These are phyloP conservation scores for Tubosaeta sp. DNA, from an alignment of 768 basidiomycete genomes.

Conservation along the genomic window DNA sequence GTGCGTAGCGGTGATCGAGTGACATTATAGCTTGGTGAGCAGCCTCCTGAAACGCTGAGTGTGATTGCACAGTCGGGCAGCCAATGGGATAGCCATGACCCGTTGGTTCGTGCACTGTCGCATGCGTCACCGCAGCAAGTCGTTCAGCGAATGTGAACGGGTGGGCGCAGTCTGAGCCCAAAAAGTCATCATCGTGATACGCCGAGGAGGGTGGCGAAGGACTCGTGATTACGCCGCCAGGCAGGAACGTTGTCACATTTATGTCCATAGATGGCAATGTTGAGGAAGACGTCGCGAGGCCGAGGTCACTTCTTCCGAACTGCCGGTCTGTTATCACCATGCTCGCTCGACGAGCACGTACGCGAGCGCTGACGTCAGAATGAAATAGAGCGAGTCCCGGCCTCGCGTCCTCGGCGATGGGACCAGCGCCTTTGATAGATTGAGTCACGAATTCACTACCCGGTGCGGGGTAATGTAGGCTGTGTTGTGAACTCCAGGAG, in stretches of 20 bases:
- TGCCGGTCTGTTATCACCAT: conserved; percentile 10
- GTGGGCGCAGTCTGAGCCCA: conserved; percentile 12
- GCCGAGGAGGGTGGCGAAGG: conserved; percentile 20
- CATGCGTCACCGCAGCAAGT: conserved; percentile 11
- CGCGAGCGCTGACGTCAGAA: conserved; percentile 21
- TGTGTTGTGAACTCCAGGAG: conserved; percentile 20
- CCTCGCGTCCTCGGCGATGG: conserved; percentile 26
- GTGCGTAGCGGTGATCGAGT: conserved; percentile 23
- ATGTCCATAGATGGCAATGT: conserved; percentile 12
- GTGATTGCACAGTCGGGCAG: conserved; percentile 17
- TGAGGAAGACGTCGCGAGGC: conserved; percentile 6
- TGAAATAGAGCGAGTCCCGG: conserved; percentile 9
- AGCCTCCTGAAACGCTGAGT: conserved; percentile 14
- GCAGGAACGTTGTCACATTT: conserved; percentile 11
- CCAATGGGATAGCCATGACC: conserved; percentile 11
- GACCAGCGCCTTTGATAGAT: conserved; percentile 6
- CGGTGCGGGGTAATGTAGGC: conserved; percentile 25
- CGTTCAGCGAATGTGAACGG: conserved; percentile 14
- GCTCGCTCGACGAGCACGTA: conserved; percentile 15
- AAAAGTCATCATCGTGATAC: conserved; percentile 23
- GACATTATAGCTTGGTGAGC: conserved; percentile 15
- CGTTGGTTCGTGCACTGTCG: conserved; percentile 8
- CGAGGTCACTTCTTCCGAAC: conserved; percentile 6
- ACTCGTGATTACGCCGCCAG: conserved; percentile 13
- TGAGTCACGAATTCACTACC: conserved; percentile 18